Base-by-base conservation (phyloP, 2,329 filamentous ascomycete genomes). In the Fusarium sp. region DNA sequence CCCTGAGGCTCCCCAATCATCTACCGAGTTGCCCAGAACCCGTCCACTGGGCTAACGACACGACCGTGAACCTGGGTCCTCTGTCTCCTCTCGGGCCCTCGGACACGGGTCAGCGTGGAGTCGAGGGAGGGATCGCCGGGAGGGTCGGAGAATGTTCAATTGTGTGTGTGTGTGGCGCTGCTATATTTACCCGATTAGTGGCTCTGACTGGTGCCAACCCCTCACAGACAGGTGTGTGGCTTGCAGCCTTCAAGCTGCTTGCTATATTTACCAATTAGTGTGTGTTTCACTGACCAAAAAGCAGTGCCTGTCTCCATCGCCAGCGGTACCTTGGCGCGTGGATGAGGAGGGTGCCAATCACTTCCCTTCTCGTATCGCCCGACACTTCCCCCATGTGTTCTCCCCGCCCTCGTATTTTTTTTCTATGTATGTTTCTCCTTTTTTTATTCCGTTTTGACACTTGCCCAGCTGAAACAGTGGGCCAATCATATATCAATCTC, bases 311-410 rank as follows among this genome's bases (percentile, higher is more conserved):
- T 8, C 42, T n/a, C 44, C 44, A 49, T 49, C 22, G 24, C 44
- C 16, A 17, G 44, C 44, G 44, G 44, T 29, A 49, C 44, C 44
- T 49, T 49, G 44, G 44, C 42, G 17, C 70, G 70, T 73, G 70
- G 67, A 33, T 70, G 38, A 53, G 31, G 31, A 11, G 17, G 24
- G 57, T 51, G n/a, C 71, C 71, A 73, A 73, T 74, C 71, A 71
- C 20, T 73, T 24, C n/a, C 9, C 38, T 17, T 31, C 44, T 73
- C 71, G 71, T 71, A 71, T 61, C 68, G 71, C 57, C 62, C 44
- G 16, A 24, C 31, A 33, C 44, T 49, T 29, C 24, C 29, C 14
- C 24, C 24, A 36, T 69, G 44, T 24, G 36, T 36, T 40, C 35
- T 57, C 49, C 35, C 63, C 40, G 20, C 14, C 27, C 67, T 73